Conservation (phyloP, 2,329 filamentous ascomycete species). For the Talaromyces sp. region DNA sequence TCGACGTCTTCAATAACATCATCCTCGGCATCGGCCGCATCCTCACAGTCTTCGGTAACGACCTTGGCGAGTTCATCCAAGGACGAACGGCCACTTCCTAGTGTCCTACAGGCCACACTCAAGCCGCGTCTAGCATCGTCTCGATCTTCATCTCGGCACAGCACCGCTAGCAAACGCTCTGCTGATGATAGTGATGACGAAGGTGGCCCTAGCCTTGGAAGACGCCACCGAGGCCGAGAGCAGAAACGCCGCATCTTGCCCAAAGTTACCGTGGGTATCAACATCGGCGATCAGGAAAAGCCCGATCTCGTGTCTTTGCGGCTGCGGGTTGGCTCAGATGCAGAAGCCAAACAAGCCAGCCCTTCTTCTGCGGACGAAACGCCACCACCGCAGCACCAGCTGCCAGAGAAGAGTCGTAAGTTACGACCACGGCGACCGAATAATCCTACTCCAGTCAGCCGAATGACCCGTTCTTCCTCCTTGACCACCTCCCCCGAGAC, state of each 20-base stretch:
- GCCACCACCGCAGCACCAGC: not conserved
- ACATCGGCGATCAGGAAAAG: constrained; percentile 30
- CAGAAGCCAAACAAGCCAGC: constrained; percentile 13
- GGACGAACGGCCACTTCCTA: not conserved
- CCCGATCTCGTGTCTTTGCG: constrained; percentile 36
- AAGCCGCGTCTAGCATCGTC: constrained; percentile 33
- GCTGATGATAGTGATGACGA: constrained; percentile 36
- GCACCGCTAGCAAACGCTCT: constrained; percentile 38
- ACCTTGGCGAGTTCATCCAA: constrained; percentile 9
- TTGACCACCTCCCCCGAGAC: constrained; percentile 1
- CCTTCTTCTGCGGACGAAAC: not conserved
- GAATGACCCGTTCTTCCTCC: not conserved
- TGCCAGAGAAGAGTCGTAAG: constrained; percentile 5
- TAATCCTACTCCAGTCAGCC: not conserved
- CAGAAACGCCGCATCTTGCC: constrained; percentile 30
- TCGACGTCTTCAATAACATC: constrained; percentile 15
- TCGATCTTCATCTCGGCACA: constrained; percentile 38
- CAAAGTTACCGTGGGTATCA: constrained; percentile 36
- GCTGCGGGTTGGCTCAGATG: constrained; percentile 27
- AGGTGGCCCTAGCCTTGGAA: constrained; percentile 14
- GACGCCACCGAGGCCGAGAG: constrained; percentile 21
- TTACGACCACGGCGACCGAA: constrained; percentile 7
- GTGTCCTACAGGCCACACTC: constrained; percentile 13
- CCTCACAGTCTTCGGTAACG: constrained; percentile 9
- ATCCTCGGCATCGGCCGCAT: constrained; percentile 7